Conservation (phyloP, 2,329 filamentous ascomycete genomes). For the Penicillium sp. region DNA sequence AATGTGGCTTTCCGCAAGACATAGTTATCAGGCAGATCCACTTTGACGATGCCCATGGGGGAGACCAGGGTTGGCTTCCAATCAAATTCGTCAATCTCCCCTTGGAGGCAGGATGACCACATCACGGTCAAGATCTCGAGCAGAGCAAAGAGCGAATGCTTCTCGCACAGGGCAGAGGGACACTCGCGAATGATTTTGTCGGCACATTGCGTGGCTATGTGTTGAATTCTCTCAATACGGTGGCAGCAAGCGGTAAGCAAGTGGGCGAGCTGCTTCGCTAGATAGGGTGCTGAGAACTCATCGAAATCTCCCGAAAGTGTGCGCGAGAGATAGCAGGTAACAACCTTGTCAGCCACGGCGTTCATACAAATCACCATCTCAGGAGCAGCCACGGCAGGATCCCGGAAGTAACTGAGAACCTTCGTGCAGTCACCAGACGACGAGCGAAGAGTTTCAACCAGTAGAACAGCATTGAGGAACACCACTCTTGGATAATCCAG, state of each 20-base stretch:
- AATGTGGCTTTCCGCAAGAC: slow-evolving; percentile 77
- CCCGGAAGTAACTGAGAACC: slow-evolving; percentile 88
- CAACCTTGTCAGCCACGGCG: slow-evolving; percentile 66
- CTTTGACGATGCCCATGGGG: slow-evolving; percentile 71
- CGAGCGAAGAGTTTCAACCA: slow-evolving; percentile 86
- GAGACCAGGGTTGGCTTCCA: slow-evolving; percentile 82
- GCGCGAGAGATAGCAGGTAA: slow-evolving; percentile 77
- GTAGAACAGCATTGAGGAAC: slow-evolving; percentile 85
- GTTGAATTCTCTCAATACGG: slow-evolving; percentile 86
- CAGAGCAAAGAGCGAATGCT: slow-evolving; percentile 85
- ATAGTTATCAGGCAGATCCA: slow-evolving; percentile 95
- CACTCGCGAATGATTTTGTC: slow-evolving; percentile 82
- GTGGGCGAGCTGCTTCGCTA: slow-evolving; percentile 81
- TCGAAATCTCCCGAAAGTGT: slow-evolving; percentile 71
- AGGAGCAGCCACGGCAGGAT: slow-evolving; percentile 72
- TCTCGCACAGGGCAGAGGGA: slow-evolving; percentile 87
- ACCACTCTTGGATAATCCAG: slow-evolving; percentile 89
- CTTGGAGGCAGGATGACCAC: slow-evolving; percentile 93
- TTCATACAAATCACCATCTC: slow-evolving; percentile 65
- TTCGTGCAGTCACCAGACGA: slow-evolving; percentile 87
- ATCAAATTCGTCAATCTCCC: slow-evolving; percentile 90
- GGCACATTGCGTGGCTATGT: slow-evolving; percentile 79
- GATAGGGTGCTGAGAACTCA: slow-evolving; percentile 84
- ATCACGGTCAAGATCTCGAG: slow-evolving; percentile 89
- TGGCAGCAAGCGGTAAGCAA: slow-evolving; percentile 92